Percentiles rank a stretch among this genome's conserved stretches.
Conservation (phyloP, 345 rosid species). For the Populus nigra region DNA sequence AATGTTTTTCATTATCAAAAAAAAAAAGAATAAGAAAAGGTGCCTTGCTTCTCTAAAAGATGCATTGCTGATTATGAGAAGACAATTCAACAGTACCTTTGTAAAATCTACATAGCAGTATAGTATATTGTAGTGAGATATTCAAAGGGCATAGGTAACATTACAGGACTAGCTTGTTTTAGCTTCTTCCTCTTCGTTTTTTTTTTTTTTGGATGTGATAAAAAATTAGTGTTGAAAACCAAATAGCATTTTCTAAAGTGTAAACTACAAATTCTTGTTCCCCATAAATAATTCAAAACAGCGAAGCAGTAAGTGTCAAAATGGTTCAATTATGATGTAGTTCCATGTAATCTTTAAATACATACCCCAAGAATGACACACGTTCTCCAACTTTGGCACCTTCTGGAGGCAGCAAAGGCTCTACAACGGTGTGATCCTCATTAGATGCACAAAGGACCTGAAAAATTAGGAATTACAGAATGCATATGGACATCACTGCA, state of each 20-base stretch:
- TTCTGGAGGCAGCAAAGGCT: conserved; percentile 85
- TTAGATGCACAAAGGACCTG: conserved; percentile 93
- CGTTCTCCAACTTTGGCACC: conserved; percentile 75
- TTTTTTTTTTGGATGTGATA: too few species aligned
- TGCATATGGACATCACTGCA: not conserved
- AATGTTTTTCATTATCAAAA: too few species aligned
- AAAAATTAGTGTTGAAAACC: too few species aligned
- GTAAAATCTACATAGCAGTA: too few species aligned
- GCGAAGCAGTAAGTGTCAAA: not conserved
- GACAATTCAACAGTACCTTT: too few species aligned
- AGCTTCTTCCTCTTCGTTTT: too few species aligned
- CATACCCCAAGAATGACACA: conserved; percentile 74
- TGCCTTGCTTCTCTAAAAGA: too few species aligned
- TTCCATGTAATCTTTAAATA: not conserved
- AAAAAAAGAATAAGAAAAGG: too few species aligned
- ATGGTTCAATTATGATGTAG: conserved; percentile 6
- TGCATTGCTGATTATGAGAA: too few species aligned
- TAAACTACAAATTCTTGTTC: not conserved
- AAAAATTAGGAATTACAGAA: conserved; percentile 16
- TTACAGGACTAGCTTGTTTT: too few species aligned
- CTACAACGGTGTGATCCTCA: conserved; percentile 73
- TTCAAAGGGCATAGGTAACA: too few species aligned
- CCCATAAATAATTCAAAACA: not conserved
- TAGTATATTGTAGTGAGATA: too few species aligned
- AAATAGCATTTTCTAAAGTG: not conserved